Evolutionary conservation across 192 early-diverging fungal genomes (phyloP).

Genomic region (Coemansia sp.): DNA sequence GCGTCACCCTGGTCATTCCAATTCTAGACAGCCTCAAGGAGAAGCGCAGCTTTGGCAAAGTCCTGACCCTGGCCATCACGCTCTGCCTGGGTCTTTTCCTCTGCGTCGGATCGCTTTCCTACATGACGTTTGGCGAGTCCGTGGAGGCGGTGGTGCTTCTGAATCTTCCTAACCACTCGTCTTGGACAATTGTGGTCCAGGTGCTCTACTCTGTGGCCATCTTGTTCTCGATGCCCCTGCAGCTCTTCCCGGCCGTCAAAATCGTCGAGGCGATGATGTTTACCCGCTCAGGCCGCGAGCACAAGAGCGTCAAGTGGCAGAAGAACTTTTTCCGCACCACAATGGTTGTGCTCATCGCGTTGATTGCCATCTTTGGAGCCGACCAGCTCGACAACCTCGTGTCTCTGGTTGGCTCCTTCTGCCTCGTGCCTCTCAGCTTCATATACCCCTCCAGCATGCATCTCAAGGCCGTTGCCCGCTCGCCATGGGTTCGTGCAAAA

Average conservation of each 20-base stretch:
- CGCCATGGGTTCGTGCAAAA: conserved; percentile 50
- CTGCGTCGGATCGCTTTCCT: conserved; percentile 80
- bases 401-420: conserved; percentile 81
- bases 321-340: conserved; percentile 80
- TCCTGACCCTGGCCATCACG: conserved; percentile 76
- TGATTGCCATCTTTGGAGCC: conserved; percentile 78
- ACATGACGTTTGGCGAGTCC: conserved; percentile 83
- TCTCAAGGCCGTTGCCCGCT: conserved; percentile 62
- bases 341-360: conserved; percentile 66
- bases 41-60: conserved; percentile 77
- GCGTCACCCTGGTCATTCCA: conserved; percentile 81
- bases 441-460: conserved; percentile 92
- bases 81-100: conserved; percentile 83
- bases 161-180: conserved; percentile 75
- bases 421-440: conserved; percentile 76
- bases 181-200: conserved; percentile 75
- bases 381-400: conserved; percentile 84
- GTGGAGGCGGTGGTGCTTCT: conserved; percentile 90
- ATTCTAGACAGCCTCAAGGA: conserved; percentile 82
- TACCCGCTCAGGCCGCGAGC: conserved; percentile 76
- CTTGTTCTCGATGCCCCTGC: conserved; percentile 91
- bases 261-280: conserved; percentile 91
- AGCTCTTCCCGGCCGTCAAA: conserved; percentile 90
- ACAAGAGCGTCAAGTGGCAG: conserved; percentile 79
- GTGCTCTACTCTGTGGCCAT: conserved; percentile 91